These are phyloP conservation scores for Tricholomella constricta DNA, from an alignment of 768 basidiomycete genomes.

Conservation along the genomic window DNA sequence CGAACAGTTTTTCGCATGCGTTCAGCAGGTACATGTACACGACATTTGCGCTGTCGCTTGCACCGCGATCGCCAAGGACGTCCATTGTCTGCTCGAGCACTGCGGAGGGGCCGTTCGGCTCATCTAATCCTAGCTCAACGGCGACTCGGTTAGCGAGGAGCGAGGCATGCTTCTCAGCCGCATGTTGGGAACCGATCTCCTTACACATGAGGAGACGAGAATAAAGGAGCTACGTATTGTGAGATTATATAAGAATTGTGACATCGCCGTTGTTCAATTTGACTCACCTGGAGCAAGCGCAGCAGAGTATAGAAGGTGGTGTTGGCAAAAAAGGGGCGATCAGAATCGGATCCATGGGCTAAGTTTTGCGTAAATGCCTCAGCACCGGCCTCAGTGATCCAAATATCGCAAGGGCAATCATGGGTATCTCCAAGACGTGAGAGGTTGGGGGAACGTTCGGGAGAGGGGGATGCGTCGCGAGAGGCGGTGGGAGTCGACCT, in stretches of 20 bases:
- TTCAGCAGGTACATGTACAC: constrained; percentile 89
- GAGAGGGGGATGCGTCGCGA: constrained; percentile 41
- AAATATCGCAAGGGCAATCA: constrained; percentile 47
- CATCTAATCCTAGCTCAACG: constrained; percentile 81
- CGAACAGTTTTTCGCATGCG: constrained; percentile 92
- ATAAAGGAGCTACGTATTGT: constrained; percentile 71
- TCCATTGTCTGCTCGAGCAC: constrained; percentile 70
- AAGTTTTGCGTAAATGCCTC: constrained; percentile 25
- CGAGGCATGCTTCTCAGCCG: constrained; percentile 64
- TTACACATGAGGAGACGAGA: constrained; percentile 86
- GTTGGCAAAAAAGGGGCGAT: constrained; percentile 82
- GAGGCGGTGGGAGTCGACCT: constrained; percentile 41
- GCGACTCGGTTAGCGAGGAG: constrained; percentile 80
- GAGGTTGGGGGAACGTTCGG: constrained; percentile 33
- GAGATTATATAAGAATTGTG: constrained; percentile 11
- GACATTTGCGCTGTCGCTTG: constrained; percentile 55
- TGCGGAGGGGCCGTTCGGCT: constrained; percentile 74
- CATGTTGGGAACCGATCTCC: constrained; percentile 71
- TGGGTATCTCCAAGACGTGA: constrained; percentile 31
- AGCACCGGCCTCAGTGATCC: constrained; percentile 58
- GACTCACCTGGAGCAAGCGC: constrained; percentile 81
- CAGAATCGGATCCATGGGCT: constrained; percentile 30
- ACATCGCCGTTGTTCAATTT: constrained; percentile 11
- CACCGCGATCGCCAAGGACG: constrained; percentile 51
- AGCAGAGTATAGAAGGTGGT: constrained; percentile 91